Conservation (phyloP, 2,329 filamentous ascomycete genomes). For the Colletotrichum tabaci region DNA sequence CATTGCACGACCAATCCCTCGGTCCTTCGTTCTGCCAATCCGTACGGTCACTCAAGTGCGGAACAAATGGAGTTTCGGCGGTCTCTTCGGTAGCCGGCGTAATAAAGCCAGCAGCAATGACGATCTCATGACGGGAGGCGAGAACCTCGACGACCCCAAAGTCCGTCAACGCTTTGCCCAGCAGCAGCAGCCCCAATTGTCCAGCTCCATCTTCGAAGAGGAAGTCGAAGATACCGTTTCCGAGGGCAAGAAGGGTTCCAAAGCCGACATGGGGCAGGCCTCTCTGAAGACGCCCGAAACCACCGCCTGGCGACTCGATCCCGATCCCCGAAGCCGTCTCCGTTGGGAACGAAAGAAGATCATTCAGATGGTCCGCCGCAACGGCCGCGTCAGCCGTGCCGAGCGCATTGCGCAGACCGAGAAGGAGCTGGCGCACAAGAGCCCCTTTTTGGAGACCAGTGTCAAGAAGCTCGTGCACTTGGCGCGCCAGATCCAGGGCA, state of each 20-base stretch:
- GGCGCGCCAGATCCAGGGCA: slow-evolving; percentile 90
- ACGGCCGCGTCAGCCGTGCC: slow-evolving; percentile 75
- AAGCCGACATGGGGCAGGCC: slow-evolving; percentile 47
- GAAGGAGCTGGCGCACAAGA: slow-evolving; percentile 70
- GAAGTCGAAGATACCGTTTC: slow-evolving; percentile 59
- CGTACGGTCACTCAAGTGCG: slow-evolving; percentile 53
- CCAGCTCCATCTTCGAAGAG: slow-evolving; percentile 76
- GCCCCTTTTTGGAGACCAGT: slow-evolving; percentile 83
- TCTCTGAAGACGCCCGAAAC: slow-evolving; percentile 61
- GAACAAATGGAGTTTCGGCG: slow-evolving; percentile 59
- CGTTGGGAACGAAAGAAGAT: slow-evolving; percentile 90
- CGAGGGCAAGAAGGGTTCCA: slow-evolving; percentile 50
- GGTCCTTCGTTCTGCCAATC: slow-evolving; percentile 45
- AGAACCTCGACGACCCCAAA: slow-evolving; percentile 60
- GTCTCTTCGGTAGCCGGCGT: slow-evolving; percentile 52
- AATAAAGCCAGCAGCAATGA: slow-evolving; percentile 2
- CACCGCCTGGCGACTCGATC: slow-evolving; percentile 79
- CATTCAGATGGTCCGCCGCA: slow-evolving; percentile 78
- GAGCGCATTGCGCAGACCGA: slow-evolving; percentile 78
- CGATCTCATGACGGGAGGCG: slow-evolving; percentile 47
- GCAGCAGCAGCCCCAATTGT: slow-evolving; percentile 55
- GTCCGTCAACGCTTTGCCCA: slow-evolving; percentile 58
- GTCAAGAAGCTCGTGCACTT: slow-evolving; percentile 93
- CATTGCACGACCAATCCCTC: slow-evolving; percentile 22
- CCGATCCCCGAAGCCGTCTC: slow-evolving; percentile 78